These are phyloP conservation scores for Goffeauzyma gilvescens DNA, from an alignment of 768 basidiomycete species.

Conservation along the genomic window DNA sequence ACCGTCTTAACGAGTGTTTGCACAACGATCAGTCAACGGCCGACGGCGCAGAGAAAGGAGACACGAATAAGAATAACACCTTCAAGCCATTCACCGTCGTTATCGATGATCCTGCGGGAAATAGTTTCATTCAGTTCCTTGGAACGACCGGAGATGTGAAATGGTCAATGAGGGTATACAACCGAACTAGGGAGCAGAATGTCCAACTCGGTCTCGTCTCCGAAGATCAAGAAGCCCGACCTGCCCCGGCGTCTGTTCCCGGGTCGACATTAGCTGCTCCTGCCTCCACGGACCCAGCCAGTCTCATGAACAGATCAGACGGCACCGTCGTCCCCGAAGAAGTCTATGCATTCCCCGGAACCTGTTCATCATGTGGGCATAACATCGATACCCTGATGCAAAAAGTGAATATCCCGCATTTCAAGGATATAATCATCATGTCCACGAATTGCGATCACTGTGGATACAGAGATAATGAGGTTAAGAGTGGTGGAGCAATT, in stretches of 20 bases:
- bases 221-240: conserved; percentile 30
- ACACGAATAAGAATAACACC: conserved; percentile 34
- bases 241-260: no score
- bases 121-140: conserved; percentile 85
- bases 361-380: conserved; percentile 74
- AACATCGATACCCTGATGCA: conserved; percentile 78
- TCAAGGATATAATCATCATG: conserved; percentile 97
- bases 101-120: conserved; percentile 83
- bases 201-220: conserved; percentile 53
- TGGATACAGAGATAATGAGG: conserved; percentile 93
- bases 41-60: conserved; percentile 22
- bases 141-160: conserved; percentile 76
- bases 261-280: no score
- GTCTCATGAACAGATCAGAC: conserved; percentile 11
- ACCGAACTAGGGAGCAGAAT: conserved; percentile 62
- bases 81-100: conserved; percentile 60
- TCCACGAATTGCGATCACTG: conserved; percentile 89
- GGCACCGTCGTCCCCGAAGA: conserved; percentile 47
- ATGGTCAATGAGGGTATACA: conserved; percentile 73
- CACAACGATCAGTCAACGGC: conserved; percentile 40
- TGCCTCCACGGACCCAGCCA: not conserved
- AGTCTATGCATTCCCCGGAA: conserved; percentile 66
- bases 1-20: conserved; percentile 32
- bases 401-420: conserved; percentile 88
- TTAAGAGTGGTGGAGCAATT: conserved; percentile 82